Conservation (phyloP, 805 yeast species). For the Metahyphopichia silvanorum region DNA sequence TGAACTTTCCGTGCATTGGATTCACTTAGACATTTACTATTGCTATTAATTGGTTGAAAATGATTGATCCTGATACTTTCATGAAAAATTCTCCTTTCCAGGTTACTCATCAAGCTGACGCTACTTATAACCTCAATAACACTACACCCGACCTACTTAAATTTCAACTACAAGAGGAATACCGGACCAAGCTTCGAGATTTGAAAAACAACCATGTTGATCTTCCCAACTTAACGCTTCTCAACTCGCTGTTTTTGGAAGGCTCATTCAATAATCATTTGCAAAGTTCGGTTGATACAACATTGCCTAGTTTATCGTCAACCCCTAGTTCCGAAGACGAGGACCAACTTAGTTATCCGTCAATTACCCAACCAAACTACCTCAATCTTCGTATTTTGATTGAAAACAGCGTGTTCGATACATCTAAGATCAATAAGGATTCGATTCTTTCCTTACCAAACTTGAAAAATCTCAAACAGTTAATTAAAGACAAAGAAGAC, state of each 20-base stretch:
- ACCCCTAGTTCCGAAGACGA: constrained; percentile 15
- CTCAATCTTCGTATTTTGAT: constrained; percentile 41
- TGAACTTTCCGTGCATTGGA: too few relatives aligned
- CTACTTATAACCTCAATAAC: constrained; percentile 30
- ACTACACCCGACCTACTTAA: constrained; percentile 42
- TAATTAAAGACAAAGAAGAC: constrained; percentile 27
- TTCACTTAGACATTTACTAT: too few relatives aligned
- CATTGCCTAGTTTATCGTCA: constrained; percentile 15
- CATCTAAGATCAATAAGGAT: constrained; percentile 29
- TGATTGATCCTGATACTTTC: constrained; percentile 38
- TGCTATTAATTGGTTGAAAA: too few relatives aligned
- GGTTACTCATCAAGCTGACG: constrained; percentile 20
- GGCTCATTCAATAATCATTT: constrained; percentile 33
- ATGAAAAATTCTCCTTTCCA: constrained; percentile 36
- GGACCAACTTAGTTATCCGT: constrained; percentile 10
- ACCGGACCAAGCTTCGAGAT: constrained; percentile 19
- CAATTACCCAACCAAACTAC: constrained; percentile 18
- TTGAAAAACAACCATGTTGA: constrained; percentile 10
- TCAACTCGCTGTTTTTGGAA: constrained; percentile 21
- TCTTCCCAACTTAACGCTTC: constrained; percentile 10
- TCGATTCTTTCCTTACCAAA: constrained; percentile 29
- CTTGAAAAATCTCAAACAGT: constrained; percentile 24
- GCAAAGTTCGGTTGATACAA: constrained; percentile 25
- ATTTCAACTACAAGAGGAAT: constrained; percentile 42
- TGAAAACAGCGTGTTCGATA: constrained; percentile 43